Evolutionary conservation across 1,284 basidiomycete species (phyloP).

Genomic region (Agaricales sp.): DNA sequence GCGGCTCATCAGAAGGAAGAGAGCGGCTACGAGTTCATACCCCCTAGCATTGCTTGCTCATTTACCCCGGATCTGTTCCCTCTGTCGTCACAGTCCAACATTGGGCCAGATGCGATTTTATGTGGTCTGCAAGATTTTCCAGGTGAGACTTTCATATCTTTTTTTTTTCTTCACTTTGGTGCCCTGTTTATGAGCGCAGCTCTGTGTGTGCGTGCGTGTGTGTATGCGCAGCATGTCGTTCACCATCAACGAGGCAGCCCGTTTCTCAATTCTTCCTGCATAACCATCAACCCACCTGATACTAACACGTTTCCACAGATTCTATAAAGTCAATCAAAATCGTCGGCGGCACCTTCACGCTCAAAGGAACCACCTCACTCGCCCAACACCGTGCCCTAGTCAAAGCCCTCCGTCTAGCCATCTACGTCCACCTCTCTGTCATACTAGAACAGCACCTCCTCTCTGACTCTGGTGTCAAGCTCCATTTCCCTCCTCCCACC

Average conservation of each 20-base stretch:
- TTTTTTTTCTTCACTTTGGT: conserved; percentile 2
- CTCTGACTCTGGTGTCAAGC: conserved; percentile 34
- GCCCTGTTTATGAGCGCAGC: too few relatives aligned
- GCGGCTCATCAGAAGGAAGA: conserved; percentile 26
- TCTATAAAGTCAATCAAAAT: neutral
- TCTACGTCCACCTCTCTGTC: conserved; percentile 50
- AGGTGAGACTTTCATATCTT: conserved; percentile 22
- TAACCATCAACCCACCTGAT: too few relatives aligned
- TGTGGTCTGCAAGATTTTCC: conserved; percentile 43
- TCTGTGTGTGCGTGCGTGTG: too few relatives aligned
- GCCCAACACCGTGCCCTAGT: conserved; percentile 32
- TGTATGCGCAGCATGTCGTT: too few relatives aligned
- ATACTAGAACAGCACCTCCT: conserved; percentile 53
- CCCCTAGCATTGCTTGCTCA: conserved; percentile 29
- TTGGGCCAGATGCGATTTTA: conserved; percentile 25
- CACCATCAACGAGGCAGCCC: too few relatives aligned
- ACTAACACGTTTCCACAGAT: neutral
- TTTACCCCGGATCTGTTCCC: conserved; percentile 33
- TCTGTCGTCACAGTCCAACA: conserved; percentile 29
- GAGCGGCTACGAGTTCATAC: conserved; percentile 29
- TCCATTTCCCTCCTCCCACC: conserved; percentile 25
- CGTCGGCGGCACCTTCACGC: conserved; percentile 44
- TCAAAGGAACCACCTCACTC: conserved; percentile 33
- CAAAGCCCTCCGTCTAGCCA: conserved; percentile 38
- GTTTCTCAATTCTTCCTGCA: too few relatives aligned